phyloP scores from a whole-genome alignment of 2,329 filamentous ascomycete genomes.

The Penicillium fuscoglaucum region DNA sequence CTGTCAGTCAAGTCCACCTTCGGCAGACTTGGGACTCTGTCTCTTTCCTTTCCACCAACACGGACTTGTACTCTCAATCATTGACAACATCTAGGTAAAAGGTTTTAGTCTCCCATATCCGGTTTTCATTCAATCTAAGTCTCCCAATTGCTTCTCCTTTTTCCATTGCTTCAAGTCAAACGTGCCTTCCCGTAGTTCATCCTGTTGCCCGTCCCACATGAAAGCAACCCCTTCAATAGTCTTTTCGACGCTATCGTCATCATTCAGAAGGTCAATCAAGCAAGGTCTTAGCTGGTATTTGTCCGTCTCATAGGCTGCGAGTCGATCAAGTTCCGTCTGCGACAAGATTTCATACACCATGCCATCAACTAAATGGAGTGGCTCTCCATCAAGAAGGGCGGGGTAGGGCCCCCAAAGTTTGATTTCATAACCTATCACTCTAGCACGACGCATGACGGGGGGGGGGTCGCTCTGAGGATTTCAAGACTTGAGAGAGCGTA shows the following conservation, averaged over 20 bases:
- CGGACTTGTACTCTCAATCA: too few relatives aligned
- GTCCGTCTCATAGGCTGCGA: constrained; percentile 16
- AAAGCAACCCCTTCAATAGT: constrained; percentile 10
- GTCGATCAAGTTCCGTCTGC: constrained; percentile 13
- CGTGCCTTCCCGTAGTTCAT: constrained; percentile 12
- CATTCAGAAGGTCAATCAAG: constrained; percentile 11
- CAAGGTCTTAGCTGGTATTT: constrained; percentile 9
- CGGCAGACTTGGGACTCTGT: too few relatives aligned
- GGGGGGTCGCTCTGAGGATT: neutral
- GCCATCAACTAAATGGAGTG: constrained; percentile 3
- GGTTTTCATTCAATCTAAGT: neutral
- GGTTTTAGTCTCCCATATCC: neutral
- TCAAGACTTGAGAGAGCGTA: constrained; percentile 9
- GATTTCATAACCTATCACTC: constrained; percentile 10
- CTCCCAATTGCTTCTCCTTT: neutral
- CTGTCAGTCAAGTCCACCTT: too few relatives aligned
- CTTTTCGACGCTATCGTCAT: neutral
- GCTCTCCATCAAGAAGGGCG: constrained; percentile 10
- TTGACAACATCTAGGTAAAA: neutral
- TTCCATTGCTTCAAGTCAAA: constrained; percentile 18
- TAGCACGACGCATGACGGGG: constrained; percentile 6
- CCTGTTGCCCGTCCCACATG: constrained; percentile 16
- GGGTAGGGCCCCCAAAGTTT: constrained; percentile 15
- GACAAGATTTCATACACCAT: constrained; percentile 13
- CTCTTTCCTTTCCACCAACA: too few relatives aligned